These are phyloP conservation scores for Auricularia sp. DNA, from an alignment of 768 basidiomycete species.

Conservation along the genomic window DNA sequence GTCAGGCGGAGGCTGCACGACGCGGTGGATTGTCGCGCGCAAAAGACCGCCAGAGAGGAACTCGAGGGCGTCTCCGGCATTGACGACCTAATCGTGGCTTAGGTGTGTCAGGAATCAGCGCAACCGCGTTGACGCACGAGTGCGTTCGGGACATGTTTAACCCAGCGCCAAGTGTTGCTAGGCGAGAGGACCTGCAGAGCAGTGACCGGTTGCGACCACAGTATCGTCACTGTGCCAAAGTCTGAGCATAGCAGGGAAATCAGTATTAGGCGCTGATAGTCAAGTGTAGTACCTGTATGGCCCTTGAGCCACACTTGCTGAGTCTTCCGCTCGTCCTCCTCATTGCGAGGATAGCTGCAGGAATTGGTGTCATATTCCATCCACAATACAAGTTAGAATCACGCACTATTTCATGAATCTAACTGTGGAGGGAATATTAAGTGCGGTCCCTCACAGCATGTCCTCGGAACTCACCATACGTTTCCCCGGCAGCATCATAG, in stretches of 20 bases:
- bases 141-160: constrained; percentile 48
- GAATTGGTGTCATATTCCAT: background rate
- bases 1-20: constrained; percentile 47
- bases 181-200: constrained; percentile 46
- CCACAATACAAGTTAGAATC: background rate
- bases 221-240: constrained; percentile 44
- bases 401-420: constrained; percentile 43
- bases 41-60: constrained; percentile 55
- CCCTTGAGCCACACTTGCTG: constrained; percentile 54
- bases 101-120: constrained; percentile 12
- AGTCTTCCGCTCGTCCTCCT: constrained; percentile 40
- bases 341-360: constrained; percentile 38
- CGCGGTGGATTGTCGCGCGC: constrained; percentile 50
- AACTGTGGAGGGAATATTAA: constrained; percentile 16
- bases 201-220: constrained; percentile 53
- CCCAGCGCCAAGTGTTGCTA: constrained; percentile 48
- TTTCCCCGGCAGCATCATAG: background rate
- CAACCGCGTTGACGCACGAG: constrained; percentile 28
- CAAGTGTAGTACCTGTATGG: constrained; percentile 35
- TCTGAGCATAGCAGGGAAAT: constrained; percentile 24
- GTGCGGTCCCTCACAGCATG: background rate
- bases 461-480: background rate
- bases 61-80: constrained; percentile 49
- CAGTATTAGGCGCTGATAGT: background rate
- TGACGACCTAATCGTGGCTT: constrained; percentile 30